Conservation (phyloP, 139 green algal genomes). For the Desmodesmus armatus region DNA sequence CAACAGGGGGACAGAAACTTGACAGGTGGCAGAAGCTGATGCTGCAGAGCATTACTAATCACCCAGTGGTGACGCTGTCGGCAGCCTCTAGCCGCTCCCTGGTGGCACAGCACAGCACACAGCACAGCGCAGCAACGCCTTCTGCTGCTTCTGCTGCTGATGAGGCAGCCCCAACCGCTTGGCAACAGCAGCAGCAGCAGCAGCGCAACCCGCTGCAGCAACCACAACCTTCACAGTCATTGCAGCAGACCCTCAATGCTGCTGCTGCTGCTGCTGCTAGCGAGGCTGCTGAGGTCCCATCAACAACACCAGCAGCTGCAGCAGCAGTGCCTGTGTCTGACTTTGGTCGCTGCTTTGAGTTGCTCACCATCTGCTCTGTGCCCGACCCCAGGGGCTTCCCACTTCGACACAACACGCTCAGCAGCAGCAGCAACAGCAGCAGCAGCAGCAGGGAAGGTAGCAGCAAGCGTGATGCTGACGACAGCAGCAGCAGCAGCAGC, state of each 20-base stretch:
- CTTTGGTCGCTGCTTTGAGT: conserved; percentile 9
- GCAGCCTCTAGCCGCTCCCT: conserved; percentile 10
- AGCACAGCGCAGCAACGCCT: neutral
- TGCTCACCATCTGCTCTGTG: neutral
- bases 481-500: too few species aligned
- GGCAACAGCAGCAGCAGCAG: neutral
- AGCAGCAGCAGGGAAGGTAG: too few species aligned
- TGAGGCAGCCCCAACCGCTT: neutral
- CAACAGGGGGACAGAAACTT: conserved; percentile 15
- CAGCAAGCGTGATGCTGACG: too few species aligned
- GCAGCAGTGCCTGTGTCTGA: neutral
- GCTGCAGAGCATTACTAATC: neutral
- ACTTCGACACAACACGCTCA: too few species aligned
- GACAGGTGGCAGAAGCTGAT: conserved; percentile 20
- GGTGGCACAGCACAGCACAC: neutral
- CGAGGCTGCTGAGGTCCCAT: neutral
- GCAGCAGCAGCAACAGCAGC: too few species aligned
- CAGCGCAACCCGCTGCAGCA: neutral
- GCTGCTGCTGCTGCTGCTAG: neutral
- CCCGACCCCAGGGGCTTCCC: neutral
- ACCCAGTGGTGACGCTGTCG: conserved; percentile 20
- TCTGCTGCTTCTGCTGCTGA: neutral
- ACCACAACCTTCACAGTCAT: neutral
- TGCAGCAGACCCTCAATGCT: too few species aligned
- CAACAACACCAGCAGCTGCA: conserved; percentile 10